These are phyloP conservation scores for Saturnispora serradocipensis DNA, from an alignment of 805 yeast genomes.

Conservation along the genomic window DNA sequence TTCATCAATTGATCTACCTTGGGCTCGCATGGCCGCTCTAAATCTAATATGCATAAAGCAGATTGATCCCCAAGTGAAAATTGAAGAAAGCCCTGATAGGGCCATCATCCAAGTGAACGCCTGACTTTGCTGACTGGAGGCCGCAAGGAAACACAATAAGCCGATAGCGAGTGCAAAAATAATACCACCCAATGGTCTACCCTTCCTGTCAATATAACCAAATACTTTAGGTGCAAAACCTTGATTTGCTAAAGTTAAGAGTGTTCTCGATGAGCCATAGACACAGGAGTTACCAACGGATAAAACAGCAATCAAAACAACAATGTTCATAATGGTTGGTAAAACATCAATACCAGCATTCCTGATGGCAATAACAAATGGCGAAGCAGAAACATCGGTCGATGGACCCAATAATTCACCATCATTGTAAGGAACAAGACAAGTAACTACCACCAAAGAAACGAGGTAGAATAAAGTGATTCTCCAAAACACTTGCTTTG, in stretches of 20 bases:
- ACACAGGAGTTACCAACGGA: constrained; percentile 66
- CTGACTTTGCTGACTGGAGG: constrained; percentile 40
- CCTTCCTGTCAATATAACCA: constrained; percentile 57
- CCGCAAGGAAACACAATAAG: constrained; percentile 49
- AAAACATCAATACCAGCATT: constrained; percentile 47
- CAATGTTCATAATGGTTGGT: constrained; percentile 60
- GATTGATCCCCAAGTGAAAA: constrained; percentile 65
- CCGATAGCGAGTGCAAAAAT: constrained; percentile 40
- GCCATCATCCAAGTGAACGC: constrained; percentile 66
- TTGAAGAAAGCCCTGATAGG: constrained; percentile 59
- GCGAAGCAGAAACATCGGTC: constrained; percentile 50
- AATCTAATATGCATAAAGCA: constrained; percentile 55
- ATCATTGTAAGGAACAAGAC: constrained; percentile 48
- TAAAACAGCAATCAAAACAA: constrained; percentile 53
- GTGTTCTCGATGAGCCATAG: constrained; percentile 56
- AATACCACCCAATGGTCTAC: constrained; percentile 65
- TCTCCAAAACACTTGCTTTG: constrained; percentile 53
- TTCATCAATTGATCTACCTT: constrained; percentile 56
- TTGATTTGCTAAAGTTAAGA: constrained; percentile 53
- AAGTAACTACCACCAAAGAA: constrained; percentile 42
- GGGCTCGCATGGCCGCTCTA: constrained; percentile 50
- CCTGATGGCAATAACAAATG: constrained; percentile 57
- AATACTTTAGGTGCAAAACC: constrained; percentile 51
- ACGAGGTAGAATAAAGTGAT: constrained; percentile 44
- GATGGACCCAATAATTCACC: constrained; percentile 38